These are phyloP conservation scores for Sordariomycetes sp. DNA, from an alignment of 2,329 filamentous ascomycete species.

Conservation along the genomic window DNA sequence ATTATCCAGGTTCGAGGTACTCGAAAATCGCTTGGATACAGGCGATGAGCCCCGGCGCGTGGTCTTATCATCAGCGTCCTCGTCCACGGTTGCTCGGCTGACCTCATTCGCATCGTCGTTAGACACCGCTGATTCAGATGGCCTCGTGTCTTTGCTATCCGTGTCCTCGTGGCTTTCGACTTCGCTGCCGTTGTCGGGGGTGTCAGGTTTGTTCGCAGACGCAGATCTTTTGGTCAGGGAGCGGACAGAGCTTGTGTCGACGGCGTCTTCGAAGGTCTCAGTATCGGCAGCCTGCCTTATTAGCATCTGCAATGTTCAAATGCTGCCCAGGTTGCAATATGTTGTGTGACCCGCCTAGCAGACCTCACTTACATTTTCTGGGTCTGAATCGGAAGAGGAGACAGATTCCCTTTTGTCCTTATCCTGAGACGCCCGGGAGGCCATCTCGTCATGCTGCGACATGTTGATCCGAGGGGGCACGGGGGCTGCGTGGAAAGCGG, in stretches of 20 bases:
- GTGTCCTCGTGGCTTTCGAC: slow-evolving; percentile 8
- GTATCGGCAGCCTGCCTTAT: slow-evolving; percentile 16
- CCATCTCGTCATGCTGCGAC: slow-evolving; percentile 1
- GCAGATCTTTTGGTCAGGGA: slow-evolving; percentile 47
- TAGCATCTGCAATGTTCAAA: not conserved
- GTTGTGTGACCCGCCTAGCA: slow-evolving; percentile 2
- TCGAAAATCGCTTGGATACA: slow-evolving; percentile 34
- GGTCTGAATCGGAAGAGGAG: not conserved
- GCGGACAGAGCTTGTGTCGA: slow-evolving; percentile 54
- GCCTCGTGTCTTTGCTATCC: slow-evolving; percentile 10
- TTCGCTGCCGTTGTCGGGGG: slow-evolving; percentile 6
- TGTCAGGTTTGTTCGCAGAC: slow-evolving; percentile 22
- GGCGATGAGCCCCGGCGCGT: slow-evolving; percentile 14
- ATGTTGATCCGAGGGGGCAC: not conserved
- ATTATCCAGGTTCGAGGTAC: slow-evolving; percentile 42
- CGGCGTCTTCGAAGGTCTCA: slow-evolving; percentile 69
- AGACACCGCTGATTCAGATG: not conserved
- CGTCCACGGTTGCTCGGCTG: not conserved
- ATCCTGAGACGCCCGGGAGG: not conserved
- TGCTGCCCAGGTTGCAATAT: not conserved
- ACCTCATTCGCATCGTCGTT: slow-evolving; percentile 10
- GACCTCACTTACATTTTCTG: not conserved
- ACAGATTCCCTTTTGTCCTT: not conserved
- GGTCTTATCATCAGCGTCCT: not conserved
- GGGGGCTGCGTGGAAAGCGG: not conserved